Percentiles rank a stretch among this genome's conserved stretches.
Conservation (phyloP, 2,329 filamentous ascomycete species). For the Fusarium hainanense region DNA sequence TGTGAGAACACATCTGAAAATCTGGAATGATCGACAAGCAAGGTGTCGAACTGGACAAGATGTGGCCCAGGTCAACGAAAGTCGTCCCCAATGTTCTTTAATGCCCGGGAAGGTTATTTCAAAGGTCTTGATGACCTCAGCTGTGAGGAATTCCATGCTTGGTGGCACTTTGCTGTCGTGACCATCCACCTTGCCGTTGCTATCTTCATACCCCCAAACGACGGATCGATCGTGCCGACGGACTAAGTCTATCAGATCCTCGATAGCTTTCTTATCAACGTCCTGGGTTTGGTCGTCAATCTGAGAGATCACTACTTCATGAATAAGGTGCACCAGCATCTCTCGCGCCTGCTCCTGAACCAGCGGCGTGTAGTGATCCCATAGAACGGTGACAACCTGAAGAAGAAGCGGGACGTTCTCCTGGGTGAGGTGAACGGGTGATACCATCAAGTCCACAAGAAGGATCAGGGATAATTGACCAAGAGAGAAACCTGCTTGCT, state of each 20-base stretch:
- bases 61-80: slow-evolving; percentile 94
- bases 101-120: slow-evolving; percentile 85
- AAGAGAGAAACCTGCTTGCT: slow-evolving; percentile 89
- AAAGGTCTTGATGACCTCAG: slow-evolving; percentile 86
- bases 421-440: slow-evolving; percentile 81
- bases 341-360: slow-evolving; percentile 97
- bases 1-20: slow-evolving; percentile 93
- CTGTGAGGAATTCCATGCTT: slow-evolving; percentile 87
- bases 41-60: slow-evolving; percentile 95
- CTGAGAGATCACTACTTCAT: slow-evolving; percentile 86
- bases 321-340: slow-evolving; percentile 97
- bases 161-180: slow-evolving; percentile 83
- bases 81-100: slow-evolving; percentile 89
- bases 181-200: slow-evolving; percentile 80
- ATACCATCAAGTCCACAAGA: slow-evolving; percentile 95
- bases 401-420: slow-evolving; percentile 88
- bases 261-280: slow-evolving; percentile 77
- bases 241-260: slow-evolving; percentile 88
- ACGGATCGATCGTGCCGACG: slow-evolving; percentile 85
- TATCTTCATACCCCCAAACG: slow-evolving; percentile 95
- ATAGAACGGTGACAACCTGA: slow-evolving; percentile 91
- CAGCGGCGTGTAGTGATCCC: slow-evolving; percentile 95
- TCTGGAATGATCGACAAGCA: slow-evolving; percentile 95
- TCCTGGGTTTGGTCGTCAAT: slow-evolving; percentile 76
- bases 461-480: slow-evolving; percentile 94